phyloP scores from a whole-genome alignment of 1,284 basidiomycete species.

The Tremellales sp. region DNA sequence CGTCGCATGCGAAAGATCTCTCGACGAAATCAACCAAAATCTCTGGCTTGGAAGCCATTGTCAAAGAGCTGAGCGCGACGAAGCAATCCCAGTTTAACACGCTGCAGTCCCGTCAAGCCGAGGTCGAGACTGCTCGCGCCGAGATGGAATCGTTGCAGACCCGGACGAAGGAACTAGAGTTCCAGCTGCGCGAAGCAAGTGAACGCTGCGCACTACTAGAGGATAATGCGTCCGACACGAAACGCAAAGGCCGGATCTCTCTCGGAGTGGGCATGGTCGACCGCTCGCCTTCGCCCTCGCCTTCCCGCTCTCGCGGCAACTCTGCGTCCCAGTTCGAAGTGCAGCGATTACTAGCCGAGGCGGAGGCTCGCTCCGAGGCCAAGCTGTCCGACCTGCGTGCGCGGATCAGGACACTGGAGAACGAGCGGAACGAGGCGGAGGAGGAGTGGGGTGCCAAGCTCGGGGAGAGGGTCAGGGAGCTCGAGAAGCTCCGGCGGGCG shows the following conservation, averaged over 20 bases:
- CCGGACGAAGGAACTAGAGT: constrained; percentile 75
- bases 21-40: constrained; percentile 62
- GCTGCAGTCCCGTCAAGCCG: constrained; percentile 77
- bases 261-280: constrained; percentile 4
- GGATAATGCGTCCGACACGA: constrained; percentile 54
- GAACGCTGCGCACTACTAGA: constrained; percentile 66
- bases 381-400: constrained; percentile 66
- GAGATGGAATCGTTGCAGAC: constrained; percentile 69
- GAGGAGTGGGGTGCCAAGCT: constrained; percentile 72
- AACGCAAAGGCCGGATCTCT: constrained; percentile 9
- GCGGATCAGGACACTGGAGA: constrained; percentile 40
- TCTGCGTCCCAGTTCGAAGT: constrained; percentile 58
- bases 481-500: constrained; percentile 64
- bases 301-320: constrained; percentile 2
- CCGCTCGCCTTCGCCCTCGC: constrained; percentile 13
- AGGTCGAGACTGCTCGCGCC: constrained; percentile 72
- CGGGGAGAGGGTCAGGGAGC: constrained; percentile 58
- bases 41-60: constrained; percentile 62
- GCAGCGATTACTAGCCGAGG: constrained; percentile 67
- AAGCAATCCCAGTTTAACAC: constrained; percentile 77
- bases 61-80: constrained; percentile 64
- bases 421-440: constrained; percentile 56
- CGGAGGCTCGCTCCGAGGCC: constrained; percentile 70
- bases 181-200: constrained; percentile 71
- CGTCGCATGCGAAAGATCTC: constrained; percentile 64